Percentiles rank a stretch among this genome's conserved stretches.
Evolutionary conservation across 23 red algal genomes (phyloP).

Genomic region (Agarophyton chilense): DNA sequence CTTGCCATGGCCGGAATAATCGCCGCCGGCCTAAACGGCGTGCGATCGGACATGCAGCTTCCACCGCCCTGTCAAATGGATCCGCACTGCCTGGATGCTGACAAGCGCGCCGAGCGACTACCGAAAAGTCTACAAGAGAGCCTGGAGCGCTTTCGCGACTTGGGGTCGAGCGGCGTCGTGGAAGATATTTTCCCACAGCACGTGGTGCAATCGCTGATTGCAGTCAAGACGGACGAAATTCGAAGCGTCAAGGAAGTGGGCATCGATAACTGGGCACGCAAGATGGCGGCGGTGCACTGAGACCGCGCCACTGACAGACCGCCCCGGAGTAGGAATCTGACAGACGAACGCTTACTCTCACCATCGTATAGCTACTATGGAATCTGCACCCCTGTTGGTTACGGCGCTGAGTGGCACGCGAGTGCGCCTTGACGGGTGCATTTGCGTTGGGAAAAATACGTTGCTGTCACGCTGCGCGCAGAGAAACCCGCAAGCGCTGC

Average conservation of each 20-base stretch:
- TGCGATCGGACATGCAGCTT: neutral
- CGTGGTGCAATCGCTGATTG: constrained; percentile 21
- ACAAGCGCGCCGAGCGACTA: neutral
- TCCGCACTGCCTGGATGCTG: constrained; percentile 4
- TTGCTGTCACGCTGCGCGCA: too few relatives aligned
- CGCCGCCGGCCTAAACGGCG: constrained; percentile 27
- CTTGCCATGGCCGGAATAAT: constrained; percentile 43
- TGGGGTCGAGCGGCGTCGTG: neutral
- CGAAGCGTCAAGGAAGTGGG: neutral
- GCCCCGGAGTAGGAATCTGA: too few relatives aligned
- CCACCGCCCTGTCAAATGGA: constrained; percentile 30
- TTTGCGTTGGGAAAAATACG: too few relatives aligned
- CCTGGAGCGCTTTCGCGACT: constrained; percentile 35
- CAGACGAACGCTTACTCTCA: too few relatives aligned
- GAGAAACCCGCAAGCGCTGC: too few relatives aligned
- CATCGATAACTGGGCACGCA: neutral
- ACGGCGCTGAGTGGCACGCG: too few relatives aligned
- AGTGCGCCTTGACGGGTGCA: too few relatives aligned
- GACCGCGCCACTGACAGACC: too few relatives aligned
- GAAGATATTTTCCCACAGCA: constrained; percentile 11
- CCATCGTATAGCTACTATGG: too few relatives aligned
- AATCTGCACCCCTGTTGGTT: too few relatives aligned
- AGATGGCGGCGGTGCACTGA: constrained; percentile 41
- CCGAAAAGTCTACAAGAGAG: constrained; percentile 20
- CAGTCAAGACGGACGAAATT: neutral